phyloP scores from a whole-genome alignment of 2,329 filamentous ascomycete genomes.

The Sporothrix variecibatus region DNA sequence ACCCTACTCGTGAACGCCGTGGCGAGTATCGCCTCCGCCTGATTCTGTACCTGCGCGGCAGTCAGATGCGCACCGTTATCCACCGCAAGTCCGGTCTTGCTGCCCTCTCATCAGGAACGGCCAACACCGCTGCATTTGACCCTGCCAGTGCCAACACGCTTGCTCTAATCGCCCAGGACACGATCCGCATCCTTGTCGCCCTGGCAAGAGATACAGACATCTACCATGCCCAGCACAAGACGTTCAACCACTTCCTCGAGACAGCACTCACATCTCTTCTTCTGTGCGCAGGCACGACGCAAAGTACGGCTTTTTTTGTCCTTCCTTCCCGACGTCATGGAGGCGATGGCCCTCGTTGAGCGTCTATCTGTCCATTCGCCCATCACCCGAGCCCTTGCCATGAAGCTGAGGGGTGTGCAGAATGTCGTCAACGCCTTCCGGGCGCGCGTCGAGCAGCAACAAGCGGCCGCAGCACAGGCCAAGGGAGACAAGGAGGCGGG shows the following conservation, averaged over 20 bases:
- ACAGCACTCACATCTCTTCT: constrained; percentile 4
- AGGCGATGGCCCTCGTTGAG: neutral
- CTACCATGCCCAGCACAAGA: constrained; percentile 17
- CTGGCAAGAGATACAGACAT: constrained; percentile 13
- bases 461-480: neutral
- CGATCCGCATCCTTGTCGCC: constrained; percentile 2
- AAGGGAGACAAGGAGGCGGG: neutral
- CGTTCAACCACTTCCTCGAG: constrained; percentile 15
- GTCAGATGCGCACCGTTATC: constrained; percentile 9
- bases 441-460: neutral
- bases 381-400: neutral
- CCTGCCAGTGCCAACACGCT: constrained; percentile 11
- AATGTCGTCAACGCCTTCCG: neutral
- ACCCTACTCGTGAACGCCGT: neutral
- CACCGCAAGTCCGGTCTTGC: neutral
- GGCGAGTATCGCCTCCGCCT: constrained; percentile 15
- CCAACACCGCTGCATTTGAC: neutral
- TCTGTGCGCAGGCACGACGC: neutral
- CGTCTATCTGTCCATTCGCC: constrained; percentile 3
- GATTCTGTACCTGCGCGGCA: constrained; percentile 2
- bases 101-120: neutral
- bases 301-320: neutral
- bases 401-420: neutral
- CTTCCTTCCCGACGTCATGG: neutral
- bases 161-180: neutral